Conservation (phyloP, 805 yeast genomes). For the Priceomyces haplophilus region DNA sequence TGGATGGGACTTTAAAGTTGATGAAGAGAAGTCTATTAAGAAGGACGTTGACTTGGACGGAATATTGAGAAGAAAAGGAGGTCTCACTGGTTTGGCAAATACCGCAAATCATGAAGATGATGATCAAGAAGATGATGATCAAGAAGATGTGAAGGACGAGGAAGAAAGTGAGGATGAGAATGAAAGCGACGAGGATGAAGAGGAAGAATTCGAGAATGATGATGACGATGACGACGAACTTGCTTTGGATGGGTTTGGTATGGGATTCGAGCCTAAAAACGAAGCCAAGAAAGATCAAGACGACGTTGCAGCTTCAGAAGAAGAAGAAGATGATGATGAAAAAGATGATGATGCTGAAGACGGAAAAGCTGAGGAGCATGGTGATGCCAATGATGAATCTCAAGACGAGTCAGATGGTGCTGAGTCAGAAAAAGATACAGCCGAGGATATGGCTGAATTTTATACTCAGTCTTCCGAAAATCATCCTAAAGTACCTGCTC, state of each 20-base stretch:
- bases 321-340: slow-evolving; percentile 22
- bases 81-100: slow-evolving; percentile 52
- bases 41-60: slow-evolving; percentile 83
- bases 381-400: slow-evolving; percentile 29
- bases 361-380: slow-evolving; percentile 23
- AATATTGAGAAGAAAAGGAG: slow-evolving; percentile 82
- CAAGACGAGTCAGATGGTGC: slow-evolving; percentile 18
- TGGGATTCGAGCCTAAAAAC: slow-evolving; percentile 44
- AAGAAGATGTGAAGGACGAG: slow-evolving; percentile 20
- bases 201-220: no score
- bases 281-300: slow-evolving; percentile 22
- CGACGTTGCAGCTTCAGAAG: slow-evolving; percentile 24
- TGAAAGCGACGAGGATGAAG: slow-evolving; percentile 31
- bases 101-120: slow-evolving; percentile 21
- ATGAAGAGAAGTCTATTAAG: slow-evolving; percentile 25
- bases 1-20: slow-evolving; percentile 84
- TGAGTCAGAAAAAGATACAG: slow-evolving; percentile 57
- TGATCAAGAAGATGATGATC: slow-evolving; percentile 19
- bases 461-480: slow-evolving; percentile 51
- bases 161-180: slow-evolving; percentile 27
- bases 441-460: slow-evolving; percentile 78
- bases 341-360: slow-evolving; percentile 22
- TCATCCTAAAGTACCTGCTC: slow-evolving; percentile 46
- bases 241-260: slow-evolving; percentile 46
- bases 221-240: slow-evolving; percentile 33